These are phyloP conservation scores for Mycosphaerella sp. DNA, from an alignment of 2,329 filamentous ascomycete species.

Conservation along the genomic window DNA sequence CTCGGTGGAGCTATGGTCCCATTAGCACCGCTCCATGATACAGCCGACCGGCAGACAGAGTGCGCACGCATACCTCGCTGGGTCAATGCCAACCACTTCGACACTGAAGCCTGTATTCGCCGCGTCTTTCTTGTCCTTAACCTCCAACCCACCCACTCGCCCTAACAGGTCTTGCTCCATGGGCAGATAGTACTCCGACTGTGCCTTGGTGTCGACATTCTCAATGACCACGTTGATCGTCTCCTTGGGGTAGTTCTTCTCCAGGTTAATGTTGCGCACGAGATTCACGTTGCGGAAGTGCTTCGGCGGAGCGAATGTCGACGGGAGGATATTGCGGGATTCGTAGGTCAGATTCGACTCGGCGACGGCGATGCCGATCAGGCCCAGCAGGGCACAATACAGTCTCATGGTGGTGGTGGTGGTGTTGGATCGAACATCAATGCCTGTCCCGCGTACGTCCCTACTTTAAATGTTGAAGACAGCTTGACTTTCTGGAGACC, in stretches of 20 bases:
- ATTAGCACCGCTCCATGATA: conserved; percentile 2
- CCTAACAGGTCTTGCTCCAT: conserved; percentile 71
- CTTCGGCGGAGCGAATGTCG: conserved; percentile 71
- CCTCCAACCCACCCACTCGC: conserved; percentile 78
- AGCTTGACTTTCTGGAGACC: too few relatives aligned
- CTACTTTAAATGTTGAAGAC: too few relatives aligned
- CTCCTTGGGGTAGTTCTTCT: conserved; percentile 88
- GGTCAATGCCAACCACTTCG: conserved; percentile 56
- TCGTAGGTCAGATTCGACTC: conserved; percentile 53
- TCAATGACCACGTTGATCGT: conserved; percentile 90
- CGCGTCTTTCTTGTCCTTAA: conserved; percentile 80
- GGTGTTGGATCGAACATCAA: neutral
- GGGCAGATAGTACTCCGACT: conserved; percentile 85
- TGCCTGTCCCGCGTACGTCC: neutral
- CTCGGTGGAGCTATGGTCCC: conserved; percentile 41
- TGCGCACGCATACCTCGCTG: conserved; percentile 42
- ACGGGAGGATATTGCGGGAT: conserved; percentile 44
- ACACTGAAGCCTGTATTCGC: conserved; percentile 60
- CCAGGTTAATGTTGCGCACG: conserved; percentile 80
- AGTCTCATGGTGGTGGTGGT: conserved; percentile 27
- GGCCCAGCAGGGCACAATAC: conserved; percentile 35
- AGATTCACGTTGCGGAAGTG: conserved; percentile 93
- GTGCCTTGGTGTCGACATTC: conserved; percentile 71
- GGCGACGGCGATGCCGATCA: conserved; percentile 50
- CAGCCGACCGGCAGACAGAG: too few relatives aligned